Conservation (phyloP, 1,284 basidiomycete species). For the Blastosporella zonata region DNA sequence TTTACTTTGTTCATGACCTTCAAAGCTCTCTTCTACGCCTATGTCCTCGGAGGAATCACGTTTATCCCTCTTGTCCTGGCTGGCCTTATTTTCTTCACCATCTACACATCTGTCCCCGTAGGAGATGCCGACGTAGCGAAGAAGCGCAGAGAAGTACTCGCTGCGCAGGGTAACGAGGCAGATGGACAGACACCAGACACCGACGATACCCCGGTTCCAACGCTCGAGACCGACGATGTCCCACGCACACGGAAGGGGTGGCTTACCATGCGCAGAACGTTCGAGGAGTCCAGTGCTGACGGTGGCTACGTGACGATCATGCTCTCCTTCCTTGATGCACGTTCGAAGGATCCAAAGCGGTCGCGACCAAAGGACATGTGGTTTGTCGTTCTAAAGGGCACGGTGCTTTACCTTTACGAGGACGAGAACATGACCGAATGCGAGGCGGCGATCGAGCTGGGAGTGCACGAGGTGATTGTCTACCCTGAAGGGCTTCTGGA, state of each 20-base stretch:
- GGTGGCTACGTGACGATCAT: constrained; percentile 69
- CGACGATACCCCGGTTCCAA: constrained; percentile 21
- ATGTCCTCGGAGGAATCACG: constrained; percentile 84
- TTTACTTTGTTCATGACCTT: constrained; percentile 46
- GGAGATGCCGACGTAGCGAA: constrained; percentile 51
- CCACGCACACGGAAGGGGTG: constrained; percentile 76
- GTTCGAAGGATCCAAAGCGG: constrained; percentile 75
- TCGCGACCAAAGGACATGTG: constrained; percentile 85
- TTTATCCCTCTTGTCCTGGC: constrained; percentile 75
- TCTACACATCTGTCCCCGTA: constrained; percentile 80
- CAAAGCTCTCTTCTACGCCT: constrained; percentile 71
- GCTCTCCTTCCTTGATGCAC: constrained; percentile 68
- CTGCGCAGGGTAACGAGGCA: constrained; percentile 24
- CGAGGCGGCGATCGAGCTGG: constrained; percentile 80
- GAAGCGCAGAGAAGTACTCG: constrained; percentile 32
- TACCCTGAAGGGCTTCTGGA: constrained; percentile 73
- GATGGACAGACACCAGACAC: constrained; percentile 27
- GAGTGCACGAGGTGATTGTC: constrained; percentile 70
- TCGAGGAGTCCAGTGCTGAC: constrained; percentile 60
- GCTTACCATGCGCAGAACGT: constrained; percentile 83
- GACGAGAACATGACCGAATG: constrained; percentile 86
- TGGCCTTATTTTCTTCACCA: constrained; percentile 52
- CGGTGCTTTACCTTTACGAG: constrained; percentile 87
- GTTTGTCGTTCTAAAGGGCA: constrained; percentile 86
- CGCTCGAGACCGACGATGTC: constrained; percentile 42